Evolutionary conservation across 257 asterid genomes (phyloP), one percentile per base, ranked within the genome.

Genomic region (Fraxinus cuspidata): DNA sequence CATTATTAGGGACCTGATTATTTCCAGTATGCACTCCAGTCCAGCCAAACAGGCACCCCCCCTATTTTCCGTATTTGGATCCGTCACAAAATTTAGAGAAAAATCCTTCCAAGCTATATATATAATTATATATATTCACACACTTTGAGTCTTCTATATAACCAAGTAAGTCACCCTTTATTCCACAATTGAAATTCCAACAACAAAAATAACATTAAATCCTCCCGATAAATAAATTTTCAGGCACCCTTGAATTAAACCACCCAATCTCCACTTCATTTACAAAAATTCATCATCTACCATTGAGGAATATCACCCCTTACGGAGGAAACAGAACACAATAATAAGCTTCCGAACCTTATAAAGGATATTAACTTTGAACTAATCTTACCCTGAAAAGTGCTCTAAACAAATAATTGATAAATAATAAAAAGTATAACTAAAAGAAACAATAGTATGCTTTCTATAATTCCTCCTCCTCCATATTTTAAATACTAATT

Each of bases 1-100:
- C 97, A 90, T 89, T 81, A 93, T 83, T 65, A 92, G 97, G 92
- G 97, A 95, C 97, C 97, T 89, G 88, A 92, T 77, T 74, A 92
- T 51, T 85, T 91, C 85, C 63, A 94, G 82, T 71, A 92, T 76
- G 89, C 97, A 92, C 92, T 94, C 99, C 96, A 94, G 95, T 85
- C 90, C 94, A 84, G 85, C 94, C 35, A 86, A 58, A 67, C 97
- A 91, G 83, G 87, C 85, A 77, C 85, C 75, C 81, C 92, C 92
- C 67, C 92, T 80, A 74, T 74, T 84, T 65, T 88, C 97, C 81
- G 87, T 88, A 66, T 65, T 38, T 38, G 44, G 44, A 85, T 91
- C 97, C 97, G 97, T 91, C 86, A 64, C 91, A 81, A 74, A 86
- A 67, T 35, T 47, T 63, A 18, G 60, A 3, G 44, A 71, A 19